phyloP scores from a whole-genome alignment of 2,329 filamentous ascomycete genomes.

The Diaporthe caulivora region DNA sequence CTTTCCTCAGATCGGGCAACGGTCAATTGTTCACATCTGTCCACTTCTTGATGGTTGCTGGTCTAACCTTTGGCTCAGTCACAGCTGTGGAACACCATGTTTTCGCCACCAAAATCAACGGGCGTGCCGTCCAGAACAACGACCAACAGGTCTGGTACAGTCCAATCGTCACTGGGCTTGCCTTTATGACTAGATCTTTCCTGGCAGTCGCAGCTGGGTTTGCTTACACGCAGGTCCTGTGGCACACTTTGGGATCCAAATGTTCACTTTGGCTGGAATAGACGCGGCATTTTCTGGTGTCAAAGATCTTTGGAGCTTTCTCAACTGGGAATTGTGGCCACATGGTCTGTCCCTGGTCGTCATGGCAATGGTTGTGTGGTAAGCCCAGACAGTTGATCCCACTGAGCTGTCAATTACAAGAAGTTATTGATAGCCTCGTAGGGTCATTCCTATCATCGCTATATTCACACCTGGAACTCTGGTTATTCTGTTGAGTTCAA shows the following conservation, averaged over 20 bases:
- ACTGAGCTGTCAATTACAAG: background rate
- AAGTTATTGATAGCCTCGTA: background rate
- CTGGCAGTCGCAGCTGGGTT: background rate
- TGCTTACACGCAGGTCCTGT: background rate
- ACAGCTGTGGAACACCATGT: background rate
- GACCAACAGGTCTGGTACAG: background rate
- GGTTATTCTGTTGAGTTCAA: background rate
- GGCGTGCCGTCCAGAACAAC: background rate
- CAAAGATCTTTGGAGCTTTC: background rate
- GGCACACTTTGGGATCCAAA: background rate
- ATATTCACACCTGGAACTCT: conserved; percentile 16
- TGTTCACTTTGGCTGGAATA: background rate
- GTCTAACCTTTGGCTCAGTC: background rate
- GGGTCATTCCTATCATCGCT: conserved; percentile 5
- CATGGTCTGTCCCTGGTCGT: background rate
- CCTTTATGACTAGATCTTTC: background rate
- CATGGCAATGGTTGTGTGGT: conserved; percentile 7
- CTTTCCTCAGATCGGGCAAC: background rate
- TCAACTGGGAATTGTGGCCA: background rate
- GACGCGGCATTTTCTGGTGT: background rate
- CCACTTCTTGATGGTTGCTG: background rate
- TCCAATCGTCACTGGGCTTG: background rate
- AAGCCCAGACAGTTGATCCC: background rate
- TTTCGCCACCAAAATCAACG: background rate
- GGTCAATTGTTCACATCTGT: background rate